phyloP scores from a whole-genome alignment of 1,284 basidiomycete genomes.

The Sanghuangporus sanghuang region DNA sequence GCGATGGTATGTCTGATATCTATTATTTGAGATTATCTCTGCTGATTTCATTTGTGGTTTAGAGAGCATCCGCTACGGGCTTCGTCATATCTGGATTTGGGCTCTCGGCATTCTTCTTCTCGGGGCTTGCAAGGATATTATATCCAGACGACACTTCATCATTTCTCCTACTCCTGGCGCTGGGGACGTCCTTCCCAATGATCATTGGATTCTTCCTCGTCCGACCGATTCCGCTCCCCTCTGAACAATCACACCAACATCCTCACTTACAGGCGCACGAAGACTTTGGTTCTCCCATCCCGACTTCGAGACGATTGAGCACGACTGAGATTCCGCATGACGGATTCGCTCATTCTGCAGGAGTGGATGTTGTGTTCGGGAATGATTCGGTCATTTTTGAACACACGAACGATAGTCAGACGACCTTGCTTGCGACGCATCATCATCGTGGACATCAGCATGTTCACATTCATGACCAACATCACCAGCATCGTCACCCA shows the following conservation, averaged over 20 bases:
- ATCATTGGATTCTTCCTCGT: slow-evolving; percentile 62
- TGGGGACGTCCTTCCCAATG: slow-evolving; percentile 69
- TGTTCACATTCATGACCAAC: not conserved
- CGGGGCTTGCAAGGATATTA: slow-evolving; percentile 55
- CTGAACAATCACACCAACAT: slow-evolving; percentile 8
- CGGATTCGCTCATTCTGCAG: slow-evolving; percentile 14
- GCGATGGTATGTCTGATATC: slow-evolving; percentile 32
- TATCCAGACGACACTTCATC: slow-evolving; percentile 70
- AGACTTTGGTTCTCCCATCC: slow-evolving; percentile 15
- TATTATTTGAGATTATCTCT: not conserved
- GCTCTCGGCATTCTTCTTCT: slow-evolving; percentile 78
- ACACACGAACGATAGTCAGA: slow-evolving; percentile 16
- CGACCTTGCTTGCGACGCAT: slow-evolving; percentile 13
- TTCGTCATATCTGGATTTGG: slow-evolving; percentile 81
- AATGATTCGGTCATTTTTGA: slow-evolving; percentile 15
- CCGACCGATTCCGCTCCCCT: slow-evolving; percentile 48
- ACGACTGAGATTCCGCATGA: slow-evolving; percentile 10
- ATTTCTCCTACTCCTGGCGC: slow-evolving; percentile 62
- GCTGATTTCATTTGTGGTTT: not conserved
- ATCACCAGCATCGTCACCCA: not conserved
- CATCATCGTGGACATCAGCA: slow-evolving; percentile 1
- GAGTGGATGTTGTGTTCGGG: slow-evolving; percentile 11
- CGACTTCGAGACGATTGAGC: slow-evolving; percentile 6
- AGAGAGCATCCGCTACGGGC: slow-evolving; percentile 70
- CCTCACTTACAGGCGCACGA: not conserved